Base-by-base conservation (phyloP, 108 stramenopile genomes). In the Skeletonema costatum region DNA sequence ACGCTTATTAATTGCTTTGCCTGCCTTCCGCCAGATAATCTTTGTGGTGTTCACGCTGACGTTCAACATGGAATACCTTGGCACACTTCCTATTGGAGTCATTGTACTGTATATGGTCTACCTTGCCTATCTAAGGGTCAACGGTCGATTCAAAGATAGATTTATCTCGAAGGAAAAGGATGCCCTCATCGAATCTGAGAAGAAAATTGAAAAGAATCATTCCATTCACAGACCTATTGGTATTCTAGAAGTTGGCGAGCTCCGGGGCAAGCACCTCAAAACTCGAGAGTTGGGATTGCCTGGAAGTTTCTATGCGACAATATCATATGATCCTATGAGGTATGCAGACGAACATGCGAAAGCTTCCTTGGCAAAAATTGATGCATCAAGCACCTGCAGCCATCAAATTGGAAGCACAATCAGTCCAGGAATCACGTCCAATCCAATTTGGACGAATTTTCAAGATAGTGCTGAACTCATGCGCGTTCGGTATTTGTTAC, bases 241-340 rank as follows among this genome's bases (percentile, higher is more conserved):
- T 13, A 59, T 75, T 36, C 70, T 95, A 4, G 61, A 77, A 5
- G 71, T 92, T 44, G 41, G 74, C 9, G 81, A 92, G 3, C 51
- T 74, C 5, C 85, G 78, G 33, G 94, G 94, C 14, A 80, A 69
- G 63, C 89, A 88, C 67, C 69, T 95, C 10, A 71, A 86, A 17
- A 90, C 90, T 11, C 76, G 75, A 51, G 92, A 95, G 11, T 70
- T 88, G 33, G 92, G 94, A 9, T 70, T 95, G 41, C 85, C 94
- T 10, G 94, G 94, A 62, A 89, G 81, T 60, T 84, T 87, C 19
- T 87, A 81, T 30, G 90, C 89, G 30, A 73, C 73, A 9, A 83
- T 93, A 17, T 72, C 78, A 13, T 93, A 75, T 70, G 89, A 93
- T 67, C 87, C 88, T 30, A 32, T 77, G 39, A 77, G 88, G 17